Base-by-base conservation (phyloP, 2,329 filamentous ascomycete species). In the Furcasterigmium furcatum region DNA sequence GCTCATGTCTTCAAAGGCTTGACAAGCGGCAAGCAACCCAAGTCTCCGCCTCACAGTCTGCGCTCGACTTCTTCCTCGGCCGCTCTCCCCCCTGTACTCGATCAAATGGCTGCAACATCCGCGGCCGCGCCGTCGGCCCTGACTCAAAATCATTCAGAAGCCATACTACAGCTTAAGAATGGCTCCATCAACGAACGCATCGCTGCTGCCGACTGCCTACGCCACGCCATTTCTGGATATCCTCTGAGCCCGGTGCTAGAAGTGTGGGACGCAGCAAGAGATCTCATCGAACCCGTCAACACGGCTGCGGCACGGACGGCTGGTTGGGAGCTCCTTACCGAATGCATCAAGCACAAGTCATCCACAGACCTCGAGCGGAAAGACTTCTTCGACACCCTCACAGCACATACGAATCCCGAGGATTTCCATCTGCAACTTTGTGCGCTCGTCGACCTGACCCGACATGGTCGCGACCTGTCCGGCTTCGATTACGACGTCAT, bases 401-500 rank as follows among this genome's bases (percentile, higher is more conserved):
- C 80, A 12, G 72, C 72, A 7, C 66, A 73, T 9, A 75, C 75
- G 22, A 72, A 77, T 49, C 70, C 76, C 1, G 79, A 85, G 30
- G 84, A 87, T 58, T 86, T 86, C 52, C 74, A 83, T 57, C 64
- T 85, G 5, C 84, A 86, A 59, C 74, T 87, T n/a, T 73, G 73
- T 24, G 77, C 82, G 14, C 68, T 87, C 18, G 71, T 79, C 24
- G 78, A 84, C 44, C 66, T 87, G 45, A 83, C 82, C 2, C 77
- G 75, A 32, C 70, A 76, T 45, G 84, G 82, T 20, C 81, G 81
- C 41, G 72, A 82, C 49, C 64, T 87, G 9, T 73, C 80, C 7
- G 83, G 84, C 0, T 87, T 87, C 53, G 81, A 86, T 53, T 85
- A 85, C 59, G 79, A 85, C 22, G 71, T 85, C 7, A 72, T 86